These are phyloP conservation scores for Chlorella sp. DNA, from an alignment of 139 green algal species.

Conservation along the genomic window DNA sequence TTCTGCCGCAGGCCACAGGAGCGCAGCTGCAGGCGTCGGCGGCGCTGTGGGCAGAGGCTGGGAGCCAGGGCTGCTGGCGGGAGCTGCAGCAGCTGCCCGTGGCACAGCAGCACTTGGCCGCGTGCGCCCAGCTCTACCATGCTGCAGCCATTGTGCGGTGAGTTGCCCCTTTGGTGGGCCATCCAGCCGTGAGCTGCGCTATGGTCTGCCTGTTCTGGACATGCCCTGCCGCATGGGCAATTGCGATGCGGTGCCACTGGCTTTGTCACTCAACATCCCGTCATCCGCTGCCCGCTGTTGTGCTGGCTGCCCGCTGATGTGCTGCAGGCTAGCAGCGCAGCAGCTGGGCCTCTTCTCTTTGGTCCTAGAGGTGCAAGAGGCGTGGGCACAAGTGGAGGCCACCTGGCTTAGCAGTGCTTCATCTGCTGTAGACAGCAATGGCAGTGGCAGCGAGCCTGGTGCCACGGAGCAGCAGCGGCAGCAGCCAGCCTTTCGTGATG, in stretches of 20 bases:
- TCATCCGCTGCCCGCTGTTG: too few relatives aligned
- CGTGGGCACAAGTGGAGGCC: slow-evolving; percentile 2
- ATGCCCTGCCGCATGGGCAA: too few relatives aligned
- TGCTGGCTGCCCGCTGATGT: too few relatives aligned
- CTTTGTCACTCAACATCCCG: too few relatives aligned
- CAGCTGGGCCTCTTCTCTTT: slow-evolving; percentile 16
- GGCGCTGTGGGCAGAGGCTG: background rate
- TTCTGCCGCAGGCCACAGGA: background rate
- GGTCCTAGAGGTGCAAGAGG: slow-evolving; percentile 24
- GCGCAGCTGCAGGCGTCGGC: background rate
- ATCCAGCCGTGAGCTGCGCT: too few relatives aligned
- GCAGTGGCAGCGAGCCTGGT: too few relatives aligned
- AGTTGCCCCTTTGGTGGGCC: too few relatives aligned
- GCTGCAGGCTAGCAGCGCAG: slow-evolving; percentile 26
- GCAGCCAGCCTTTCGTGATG: background rate
- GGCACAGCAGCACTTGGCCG: slow-evolving; percentile 14
- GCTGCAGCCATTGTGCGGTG: slow-evolving; percentile 15
- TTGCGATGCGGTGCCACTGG: too few relatives aligned
- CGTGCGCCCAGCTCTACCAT: background rate
- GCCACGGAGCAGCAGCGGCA: slow-evolving; percentile 2
- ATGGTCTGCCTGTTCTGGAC: background rate
- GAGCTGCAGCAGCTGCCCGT: background rate
- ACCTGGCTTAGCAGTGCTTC: background rate
- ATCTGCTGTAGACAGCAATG: too few relatives aligned
- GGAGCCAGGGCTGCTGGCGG: background rate